Evolutionary conservation across 2,329 filamentous ascomycete genomes (phyloP).

Genomic region (Podosphaera aphanis): DNA sequence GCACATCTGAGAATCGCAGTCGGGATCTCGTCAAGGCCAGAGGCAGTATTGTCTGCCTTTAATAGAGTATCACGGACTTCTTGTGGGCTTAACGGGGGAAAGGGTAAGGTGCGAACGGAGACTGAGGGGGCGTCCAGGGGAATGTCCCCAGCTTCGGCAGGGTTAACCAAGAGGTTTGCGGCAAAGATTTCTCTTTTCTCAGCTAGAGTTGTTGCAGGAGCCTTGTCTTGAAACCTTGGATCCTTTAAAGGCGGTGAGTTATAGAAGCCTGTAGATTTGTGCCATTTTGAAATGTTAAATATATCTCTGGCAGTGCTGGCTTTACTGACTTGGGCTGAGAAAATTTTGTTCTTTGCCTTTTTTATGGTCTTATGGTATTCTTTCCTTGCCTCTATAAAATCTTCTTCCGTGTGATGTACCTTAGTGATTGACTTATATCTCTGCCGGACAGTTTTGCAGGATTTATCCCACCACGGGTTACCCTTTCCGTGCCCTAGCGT

Average conservation of each 20-base stretch:
- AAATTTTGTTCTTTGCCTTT: background rate
- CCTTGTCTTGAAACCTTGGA: background rate
- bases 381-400: background rate
- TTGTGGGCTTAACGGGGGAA: background rate
- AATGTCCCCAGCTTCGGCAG: background rate
- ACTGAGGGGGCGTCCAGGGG: background rate
- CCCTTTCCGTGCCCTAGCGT: background rate
- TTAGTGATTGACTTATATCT: background rate
- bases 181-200: background rate
- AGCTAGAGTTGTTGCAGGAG: background rate
- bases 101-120: no score
- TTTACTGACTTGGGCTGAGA: background rate
- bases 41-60: background rate
- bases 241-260: background rate
- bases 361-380: background rate
- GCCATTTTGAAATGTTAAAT: background rate
- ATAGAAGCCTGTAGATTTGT: background rate
- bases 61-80: background rate
- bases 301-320: slow-evolving; percentile 1
- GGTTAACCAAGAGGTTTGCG: background rate
- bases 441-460: background rate
- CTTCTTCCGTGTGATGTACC: background rate
- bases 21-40: background rate
- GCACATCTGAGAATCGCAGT: background rate
- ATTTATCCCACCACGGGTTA: background rate